Evolutionary conservation across 352 stramenopile species (phyloP), one percentile per base, ranked within the genome.

Genomic region (Lagenidium sp.): DNA sequence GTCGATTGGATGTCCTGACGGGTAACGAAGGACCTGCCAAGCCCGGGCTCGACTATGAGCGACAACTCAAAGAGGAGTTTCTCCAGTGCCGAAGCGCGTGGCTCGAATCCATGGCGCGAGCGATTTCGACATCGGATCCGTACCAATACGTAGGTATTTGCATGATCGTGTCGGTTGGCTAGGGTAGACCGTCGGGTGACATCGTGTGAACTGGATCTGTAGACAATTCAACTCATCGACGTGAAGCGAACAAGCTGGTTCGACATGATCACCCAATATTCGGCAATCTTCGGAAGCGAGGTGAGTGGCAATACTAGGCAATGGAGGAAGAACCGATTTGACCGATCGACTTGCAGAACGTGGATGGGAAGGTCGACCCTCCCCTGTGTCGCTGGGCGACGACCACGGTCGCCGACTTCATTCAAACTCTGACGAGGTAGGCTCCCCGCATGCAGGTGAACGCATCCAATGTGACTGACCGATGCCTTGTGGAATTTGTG

Each of bases 181-280:
- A n/a, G n/a, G n/a, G n/a, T n/a, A n/a, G n/a, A n/a, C n/a, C n/a
- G n/a, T n/a, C n/a, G n/a, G n/a, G n/a, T n/a, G n/a, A n/a, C n/a
- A n/a, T n/a, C n/a, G n/a, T n/a, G n/a, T n/a, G n/a, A n/a, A n/a
- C n/a, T n/a, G n/a, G n/a, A n/a, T 18, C 19, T 22, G 34, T 30
- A 94, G 78, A 77, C 81, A 19, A 72, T 90, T 23, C 76, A 92
- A 81, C 44, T 94, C 19, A 89, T 94, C 41, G 83, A 95, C 42
- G 67, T 85, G 26, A 93, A 92, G 55, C 66, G 83, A 23, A 85
- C 83, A 36, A 93, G 79, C 55, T 94, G 81, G 83, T 94, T 95
- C 44, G 82, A 95, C 36, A 79, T 92, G 63, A 87, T 95, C 41
- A 95, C 82, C 6, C 83, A 95, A 47, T 95, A 94, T 57, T 92